Conservation (phyloP, 2,329 filamentous ascomycete species). For the Grosmannia clavigera region DNA sequence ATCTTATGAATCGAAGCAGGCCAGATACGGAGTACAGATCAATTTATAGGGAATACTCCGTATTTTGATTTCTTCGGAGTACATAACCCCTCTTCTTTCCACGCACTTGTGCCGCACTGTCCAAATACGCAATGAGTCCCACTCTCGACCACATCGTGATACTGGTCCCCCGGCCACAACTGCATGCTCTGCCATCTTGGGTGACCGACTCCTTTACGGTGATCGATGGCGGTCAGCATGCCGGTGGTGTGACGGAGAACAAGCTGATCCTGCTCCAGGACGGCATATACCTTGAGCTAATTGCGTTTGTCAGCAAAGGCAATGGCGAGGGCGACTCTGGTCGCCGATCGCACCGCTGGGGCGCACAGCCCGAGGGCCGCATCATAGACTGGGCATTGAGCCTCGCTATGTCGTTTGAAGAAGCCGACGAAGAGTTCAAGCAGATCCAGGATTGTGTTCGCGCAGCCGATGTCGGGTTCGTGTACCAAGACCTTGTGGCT, state of each 20-base stretch:
- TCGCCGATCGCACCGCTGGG: slow-evolving; percentile 46
- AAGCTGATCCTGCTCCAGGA: slow-evolving; percentile 49
- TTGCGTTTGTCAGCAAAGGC: slow-evolving; percentile 42
- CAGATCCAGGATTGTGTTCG: slow-evolving; percentile 24
- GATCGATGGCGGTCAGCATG: slow-evolving; percentile 47
- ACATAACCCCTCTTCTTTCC: not conserved
- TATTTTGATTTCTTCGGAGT: no score
- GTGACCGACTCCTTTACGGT: slow-evolving; percentile 44
- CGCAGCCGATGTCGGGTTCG: slow-evolving; percentile 20
- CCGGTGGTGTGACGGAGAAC: slow-evolving; percentile 48
- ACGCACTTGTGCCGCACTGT: not conserved
- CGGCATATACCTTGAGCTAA: slow-evolving; percentile 54
- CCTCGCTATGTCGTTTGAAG: slow-evolving; percentile 10
- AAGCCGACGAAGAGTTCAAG: slow-evolving; percentile 21
- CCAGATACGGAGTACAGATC: no score
- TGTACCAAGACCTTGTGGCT: slow-evolving; percentile 33
- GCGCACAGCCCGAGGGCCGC: slow-evolving; percentile 31
- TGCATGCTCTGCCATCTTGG: slow-evolving; percentile 34
- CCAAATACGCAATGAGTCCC: slow-evolving; percentile 11
- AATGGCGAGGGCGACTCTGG: slow-evolving; percentile 18
- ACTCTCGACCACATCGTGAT: slow-evolving; percentile 53
- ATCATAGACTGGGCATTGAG: slow-evolving; percentile 52
- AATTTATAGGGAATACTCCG: no score
- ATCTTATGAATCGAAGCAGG: no score
- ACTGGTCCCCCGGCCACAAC: slow-evolving; percentile 39